Evolutionary conservation across 1,284 basidiomycete species (phyloP), one percentile per base, ranked within the genome.

Genomic region (Ceratobasidium sp.): DNA sequence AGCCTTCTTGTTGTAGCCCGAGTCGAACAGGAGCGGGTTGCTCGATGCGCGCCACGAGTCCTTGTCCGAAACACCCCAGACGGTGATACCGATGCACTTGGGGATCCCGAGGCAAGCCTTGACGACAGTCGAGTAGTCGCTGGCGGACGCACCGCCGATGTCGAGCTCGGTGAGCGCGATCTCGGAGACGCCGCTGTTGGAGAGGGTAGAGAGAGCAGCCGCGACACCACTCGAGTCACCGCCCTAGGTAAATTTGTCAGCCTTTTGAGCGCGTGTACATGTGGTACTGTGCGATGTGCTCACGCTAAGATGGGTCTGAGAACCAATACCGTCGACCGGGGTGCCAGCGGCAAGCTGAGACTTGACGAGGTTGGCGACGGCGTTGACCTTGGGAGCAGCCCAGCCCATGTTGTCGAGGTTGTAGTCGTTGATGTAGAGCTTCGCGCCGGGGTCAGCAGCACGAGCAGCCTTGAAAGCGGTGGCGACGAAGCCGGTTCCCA

Each of bases 211-310:
- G 22, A 78, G 59, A 1, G 59, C 77, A 56, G 89, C 84, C 19
- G 87, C 87, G 22, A 90, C 24, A 6, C 61, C 84, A 76, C 89
- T 87, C 51, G 89, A 81, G 16, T 88, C 88, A 27, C 87, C 83
- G 22, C 84, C 84, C 31, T 83, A 61, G n/a, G n/a, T n/a, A n/a
- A n/a, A n/a, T n/a, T n/a, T n/a, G n/a, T n/a, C n/a, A n/a, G n/a
- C n/a, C n/a, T n/a, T n/a, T n/a, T n/a, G n/a, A n/a, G n/a, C n/a
- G n/a, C n/a, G n/a, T n/a, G n/a, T n/a, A n/a, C n/a, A n/a, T n/a
- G n/a, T n/a, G n/a, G n/a, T n/a, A n/a, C n/a, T n/a, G n/a, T n/a
- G n/a, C n/a, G n/a, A n/a, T n/a, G n/a, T n/a, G n/a, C n/a, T n/a
- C n/a, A n/a, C 54, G 11, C 31, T 54, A 19, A 72, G 65, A 48